Evolutionary conservation across 1,284 basidiomycete genomes (phyloP).

Genomic region (Earliella scabrosa): DNA sequence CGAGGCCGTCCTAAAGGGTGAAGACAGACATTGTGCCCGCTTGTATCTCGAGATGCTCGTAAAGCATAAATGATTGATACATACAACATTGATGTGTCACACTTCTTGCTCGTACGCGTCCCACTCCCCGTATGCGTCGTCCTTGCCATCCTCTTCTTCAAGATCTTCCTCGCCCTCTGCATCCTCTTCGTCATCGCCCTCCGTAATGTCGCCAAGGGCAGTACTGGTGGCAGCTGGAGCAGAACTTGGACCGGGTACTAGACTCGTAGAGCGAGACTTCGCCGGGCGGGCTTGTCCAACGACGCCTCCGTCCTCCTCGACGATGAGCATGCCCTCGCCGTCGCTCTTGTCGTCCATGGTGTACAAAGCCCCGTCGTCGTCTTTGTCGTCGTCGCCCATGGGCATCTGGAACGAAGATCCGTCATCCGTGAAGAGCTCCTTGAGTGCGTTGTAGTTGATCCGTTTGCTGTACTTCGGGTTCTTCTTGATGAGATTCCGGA

Average conservation of each 20-base stretch:
- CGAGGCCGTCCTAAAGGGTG: too few relatives aligned
- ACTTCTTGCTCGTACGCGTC: slow-evolving; percentile 51
- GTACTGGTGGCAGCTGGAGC: slow-evolving; percentile 11
- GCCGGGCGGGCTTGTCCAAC: slow-evolving; percentile 30
- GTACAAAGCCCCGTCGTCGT: slow-evolving; percentile 34
- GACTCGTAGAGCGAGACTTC: slow-evolving; percentile 23
- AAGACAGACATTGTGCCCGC: too few relatives aligned
- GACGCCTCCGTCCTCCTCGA: slow-evolving; percentile 46
- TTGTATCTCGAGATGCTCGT: too few relatives aligned
- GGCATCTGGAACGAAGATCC: slow-evolving; percentile 36
- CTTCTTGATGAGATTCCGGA: slow-evolving; percentile 80
- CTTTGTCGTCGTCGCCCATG: slow-evolving; percentile 41
- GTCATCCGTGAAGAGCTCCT: slow-evolving; percentile 70
- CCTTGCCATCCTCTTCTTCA: slow-evolving; percentile 40
- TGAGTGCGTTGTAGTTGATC: slow-evolving; percentile 88
- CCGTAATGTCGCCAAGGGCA: slow-evolving; percentile 20
- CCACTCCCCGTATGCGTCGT: slow-evolving; percentile 42
- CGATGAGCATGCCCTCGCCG: slow-evolving; percentile 47
- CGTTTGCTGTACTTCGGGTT: slow-evolving; percentile 85
- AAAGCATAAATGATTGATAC: too few relatives aligned
- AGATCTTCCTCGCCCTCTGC: slow-evolving; percentile 33
- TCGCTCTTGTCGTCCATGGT: slow-evolving; percentile 60
- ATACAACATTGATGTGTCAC: slow-evolving; percentile 21
- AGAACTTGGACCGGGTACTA: slow-evolving; percentile 8
- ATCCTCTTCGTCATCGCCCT: slow-evolving; percentile 29